Evolutionary conservation across 768 basidiomycete genomes (phyloP), one percentile per base, ranked within the genome.

Genomic region (Steccherinum ochraceum): DNA sequence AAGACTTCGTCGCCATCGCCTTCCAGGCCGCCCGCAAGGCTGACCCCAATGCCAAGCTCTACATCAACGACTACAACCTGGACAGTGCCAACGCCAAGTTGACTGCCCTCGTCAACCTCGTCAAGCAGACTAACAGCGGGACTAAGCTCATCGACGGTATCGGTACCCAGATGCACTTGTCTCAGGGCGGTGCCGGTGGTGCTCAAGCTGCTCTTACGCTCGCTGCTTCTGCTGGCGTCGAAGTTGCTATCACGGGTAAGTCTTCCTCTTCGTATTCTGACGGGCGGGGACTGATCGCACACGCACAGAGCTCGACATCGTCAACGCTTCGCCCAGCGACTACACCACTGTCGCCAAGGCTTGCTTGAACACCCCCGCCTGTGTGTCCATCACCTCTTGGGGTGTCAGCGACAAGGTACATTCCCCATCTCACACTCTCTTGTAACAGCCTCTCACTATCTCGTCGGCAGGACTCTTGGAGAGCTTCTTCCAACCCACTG

Each of bases 371-470:
- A 67, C 69, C 10, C 61, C 72, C 1, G 53, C 56, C 16, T 78
- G 77, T 58, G 67, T 75, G 23, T 66, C 70, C n/a, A 74, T 78
- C 61, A 77, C 76, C 24, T 67, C 65, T 43, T 78, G 75, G 75
- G 74, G 74, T 59, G 72, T 77, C 40, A 67, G 70, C 58, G 75
- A 78, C 56, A 61, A 63, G 44, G 75, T 72, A 50, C n/a, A n/a
- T n/a, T 46, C 68, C 61, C 1, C 30, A 48, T 44, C 3, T 7
- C 25, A 10, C n/a, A n/a, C n/a, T 16, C 26, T 18, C 48, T 5
- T 2, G 11, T 19, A 7, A 5, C 4, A 18, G 10, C n/a, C 10
- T 45, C 20, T 16, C 27, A 3, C 5, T 30, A 43, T n/a, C 7
- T 18, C 19, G 7, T 10, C 18, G 10, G 20, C 39, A 72, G 69